phyloP scores from a whole-genome alignment of 768 basidiomycete species.

The Agaricus sinodeliciosus region DNA sequence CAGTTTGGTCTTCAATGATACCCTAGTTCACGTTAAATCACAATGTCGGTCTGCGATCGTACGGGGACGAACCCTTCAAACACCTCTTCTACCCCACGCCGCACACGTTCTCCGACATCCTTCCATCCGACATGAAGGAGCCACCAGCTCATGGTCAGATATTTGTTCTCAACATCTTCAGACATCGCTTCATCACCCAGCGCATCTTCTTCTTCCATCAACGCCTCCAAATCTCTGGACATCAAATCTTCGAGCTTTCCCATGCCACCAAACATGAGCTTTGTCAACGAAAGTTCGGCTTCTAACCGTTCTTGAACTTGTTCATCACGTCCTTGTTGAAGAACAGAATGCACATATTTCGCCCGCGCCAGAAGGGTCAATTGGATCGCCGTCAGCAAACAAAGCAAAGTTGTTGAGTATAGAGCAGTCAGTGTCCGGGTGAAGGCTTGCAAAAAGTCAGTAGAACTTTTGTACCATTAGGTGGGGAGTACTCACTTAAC shows the following conservation, averaged over 20 bases:
- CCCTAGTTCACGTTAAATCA: constrained; percentile 34
- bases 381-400: constrained; percentile 83
- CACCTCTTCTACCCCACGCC: constrained; percentile 34
- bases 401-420: constrained; percentile 81
- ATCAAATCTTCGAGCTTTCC: constrained; percentile 19
- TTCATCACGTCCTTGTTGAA: constrained; percentile 57
- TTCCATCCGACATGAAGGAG: constrained; percentile 17
- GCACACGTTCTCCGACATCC: constrained; percentile 16
- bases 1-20: constrained; percentile 80
- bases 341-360: constrained; percentile 69
- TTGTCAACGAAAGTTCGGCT: constrained; percentile 31
- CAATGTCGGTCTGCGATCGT: background rate
- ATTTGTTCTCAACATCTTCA: constrained; percentile 57
- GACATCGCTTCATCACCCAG: constrained; percentile 22
- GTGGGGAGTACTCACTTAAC: constrained; percentile 46
- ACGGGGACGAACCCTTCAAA: constrained; percentile 65
- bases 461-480: background rate
- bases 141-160: constrained; percentile 17
- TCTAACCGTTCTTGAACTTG: constrained; percentile 37
- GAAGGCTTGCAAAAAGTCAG: constrained; percentile 47
- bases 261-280: constrained; percentile 27
- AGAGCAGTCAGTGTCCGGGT: constrained; percentile 82
- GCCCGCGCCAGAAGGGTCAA: constrained; percentile 77
- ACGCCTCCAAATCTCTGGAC: constrained; percentile 16
- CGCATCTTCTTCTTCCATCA: constrained; percentile 14